phyloP scores from a whole-genome alignment of 2,329 filamentous ascomycete genomes.

The Zasmidium angulare region DNA sequence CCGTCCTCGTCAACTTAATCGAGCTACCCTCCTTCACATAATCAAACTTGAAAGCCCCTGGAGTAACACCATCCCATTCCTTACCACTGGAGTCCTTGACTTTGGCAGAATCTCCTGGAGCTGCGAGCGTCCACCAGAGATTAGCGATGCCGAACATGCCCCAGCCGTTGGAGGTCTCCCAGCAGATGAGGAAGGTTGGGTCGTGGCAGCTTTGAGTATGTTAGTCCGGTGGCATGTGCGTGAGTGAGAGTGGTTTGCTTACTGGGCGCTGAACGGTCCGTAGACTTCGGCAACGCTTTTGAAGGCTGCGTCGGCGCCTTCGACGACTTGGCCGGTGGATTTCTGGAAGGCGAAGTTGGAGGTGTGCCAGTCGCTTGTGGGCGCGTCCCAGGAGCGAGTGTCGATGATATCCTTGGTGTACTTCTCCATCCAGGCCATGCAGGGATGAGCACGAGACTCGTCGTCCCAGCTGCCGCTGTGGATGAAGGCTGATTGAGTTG shows the following conservation, averaged over 20 bases:
- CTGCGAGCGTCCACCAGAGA: conserved; percentile 23
- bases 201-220: conserved; percentile 20
- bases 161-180: conserved; percentile 28
- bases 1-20: conserved; percentile 16
- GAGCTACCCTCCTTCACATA: conserved; percentile 23
- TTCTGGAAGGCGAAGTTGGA: conserved; percentile 19
- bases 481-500: conserved; percentile 25
- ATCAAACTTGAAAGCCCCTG: conserved; percentile 26
- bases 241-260: not conserved
- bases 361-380: conserved; percentile 10
- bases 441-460: conserved; percentile 25
- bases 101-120: conserved; percentile 18
- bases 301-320: conserved; percentile 24
- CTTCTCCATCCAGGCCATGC: conserved; percentile 28
- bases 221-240: not conserved
- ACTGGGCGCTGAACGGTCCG: conserved; percentile 24
- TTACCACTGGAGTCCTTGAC: conserved; percentile 20
- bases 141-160: conserved; percentile 27
- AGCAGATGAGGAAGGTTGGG: conserved; percentile 18
- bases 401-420: conserved; percentile 26
- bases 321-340: conserved; percentile 22
- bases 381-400: conserved; percentile 6
- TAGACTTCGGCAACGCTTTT: conserved; percentile 23
- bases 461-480: conserved; percentile 22
- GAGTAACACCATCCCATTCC: conserved; percentile 29